Base-by-base conservation (phyloP, 805 yeast genomes). In the Candida takata region DNA sequence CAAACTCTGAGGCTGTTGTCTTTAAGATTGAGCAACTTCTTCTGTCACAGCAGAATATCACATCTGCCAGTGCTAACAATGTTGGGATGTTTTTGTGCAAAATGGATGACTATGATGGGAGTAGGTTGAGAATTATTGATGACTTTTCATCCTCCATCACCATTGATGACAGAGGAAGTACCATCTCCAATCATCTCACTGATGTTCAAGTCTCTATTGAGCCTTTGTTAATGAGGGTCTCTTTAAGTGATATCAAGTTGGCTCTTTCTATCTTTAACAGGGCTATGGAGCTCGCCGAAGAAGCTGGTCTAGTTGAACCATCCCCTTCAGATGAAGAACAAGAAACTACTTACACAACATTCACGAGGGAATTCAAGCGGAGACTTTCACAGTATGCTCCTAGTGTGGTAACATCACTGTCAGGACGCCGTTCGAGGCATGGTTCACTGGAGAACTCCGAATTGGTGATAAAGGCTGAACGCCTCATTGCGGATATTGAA, bases 41-140 rank as follows among this genome's bases (percentile, higher is more conserved):
- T 30, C 53, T 84, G 4, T 71, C 90, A 0, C 75, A 81, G 40
- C 87, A 82, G 49, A 74, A 77, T 38, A 74, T 80, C 4, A 58
- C 72, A 0, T 71, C 90, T 0, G 53, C 87, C 6, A 75, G 84
- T 19, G 79, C 84, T 0, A 72, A 79, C 44, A 84, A 82, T 40
- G 74, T 87, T 35, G 97, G 97, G 3, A 76, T 92, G 80, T 92
- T 84, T 51, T 61, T 92, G 40, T 75, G 87, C 31, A 69, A 66
- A 17, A 87, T 92, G 95, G 71, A 79, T 45, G 54, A 72, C 5
- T 69, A 67, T 34, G 79, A 79, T n/a, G 69, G 70, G 9, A 69
- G 69, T 36, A 67, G 79, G 35, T 64, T 87, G 34, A 65, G 96
- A 36, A 71, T 92, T 20, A 67, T 92, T 40, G 97, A 92, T 57